Percentiles rank a stretch among this genome's conserved stretches.
Conservation (phyloP, 2,329 filamentous ascomycete genomes). For the Penicillium expansum region DNA sequence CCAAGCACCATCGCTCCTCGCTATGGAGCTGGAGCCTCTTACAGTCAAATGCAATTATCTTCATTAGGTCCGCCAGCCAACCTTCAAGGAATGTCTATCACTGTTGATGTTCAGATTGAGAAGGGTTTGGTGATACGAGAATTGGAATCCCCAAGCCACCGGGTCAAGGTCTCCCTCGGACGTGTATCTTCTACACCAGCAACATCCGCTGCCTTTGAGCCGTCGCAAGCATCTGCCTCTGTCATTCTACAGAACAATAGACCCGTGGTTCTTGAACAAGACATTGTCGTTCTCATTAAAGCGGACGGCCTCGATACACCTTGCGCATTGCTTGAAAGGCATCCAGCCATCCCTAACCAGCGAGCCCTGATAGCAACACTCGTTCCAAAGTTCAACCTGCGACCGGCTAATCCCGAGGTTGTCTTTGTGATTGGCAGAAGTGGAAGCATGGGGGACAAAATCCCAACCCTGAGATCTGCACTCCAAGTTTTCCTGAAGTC, state of each 20-base stretch:
- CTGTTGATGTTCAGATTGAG: slow-evolving; percentile 60
- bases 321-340: slow-evolving; percentile 63
- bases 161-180: slow-evolving; percentile 64
- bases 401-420: slow-evolving; percentile 58
- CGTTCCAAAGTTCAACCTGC: slow-evolving; percentile 66
- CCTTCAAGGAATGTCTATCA: slow-evolving; percentile 51
- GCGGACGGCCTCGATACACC: slow-evolving; percentile 61
- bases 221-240: slow-evolving; percentile 62
- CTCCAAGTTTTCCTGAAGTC: slow-evolving; percentile 59
- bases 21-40: slow-evolving; percentile 49
- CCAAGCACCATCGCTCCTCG: slow-evolving; percentile 66
- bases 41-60: not conserved
- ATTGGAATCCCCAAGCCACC: slow-evolving; percentile 66
- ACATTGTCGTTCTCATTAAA: slow-evolving; percentile 66
- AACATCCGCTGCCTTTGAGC: slow-evolving; percentile 45
- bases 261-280: slow-evolving; percentile 51
- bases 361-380: slow-evolving; percentile 68
- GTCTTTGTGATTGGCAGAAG: slow-evolving; percentile 72
- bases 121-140: slow-evolving; percentile 57
- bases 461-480: slow-evolving; percentile 49
- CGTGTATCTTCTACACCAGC: slow-evolving; percentile 50
- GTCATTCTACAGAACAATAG: slow-evolving; percentile 48
- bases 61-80: not conserved
- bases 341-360: slow-evolving; percentile 60
- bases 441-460: slow-evolving; percentile 57